Evolutionary conservation across 225 moss, liverwort and hornwort species (phyloP).

Genomic region (Bryum argenteum): DNA sequence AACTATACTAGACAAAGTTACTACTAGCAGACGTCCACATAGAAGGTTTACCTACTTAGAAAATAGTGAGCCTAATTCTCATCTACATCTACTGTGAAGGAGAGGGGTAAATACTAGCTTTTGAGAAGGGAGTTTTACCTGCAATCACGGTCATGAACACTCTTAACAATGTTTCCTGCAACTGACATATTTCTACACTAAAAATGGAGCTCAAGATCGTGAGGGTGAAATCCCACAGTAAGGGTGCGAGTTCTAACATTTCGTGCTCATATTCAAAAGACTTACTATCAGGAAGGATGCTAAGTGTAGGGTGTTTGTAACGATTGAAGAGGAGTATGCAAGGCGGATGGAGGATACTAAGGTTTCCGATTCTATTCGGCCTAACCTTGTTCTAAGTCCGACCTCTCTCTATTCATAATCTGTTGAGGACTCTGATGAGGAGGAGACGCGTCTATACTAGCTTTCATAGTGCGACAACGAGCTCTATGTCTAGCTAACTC

Average conservation of each 20-base stretch:
- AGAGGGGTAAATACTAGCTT: background rate
- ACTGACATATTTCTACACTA: background rate
- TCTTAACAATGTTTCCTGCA: slow-evolving; percentile 15
- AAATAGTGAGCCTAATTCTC: background rate
- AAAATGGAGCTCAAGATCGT: background rate
- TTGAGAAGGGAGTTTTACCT: slow-evolving; percentile 17
- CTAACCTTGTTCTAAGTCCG: slow-evolving; percentile 49
- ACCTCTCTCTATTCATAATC: slow-evolving; percentile 35
- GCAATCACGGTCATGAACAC: slow-evolving; percentile 24
- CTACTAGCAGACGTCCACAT: background rate
- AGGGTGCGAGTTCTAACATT: too few species aligned
- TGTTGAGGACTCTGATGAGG: slow-evolving; percentile 34
- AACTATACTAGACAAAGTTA: background rate
- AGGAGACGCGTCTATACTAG: slow-evolving; percentile 28
- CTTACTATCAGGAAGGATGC: background rate
- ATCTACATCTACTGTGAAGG: slow-evolving; percentile 11
- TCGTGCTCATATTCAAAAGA: background rate
- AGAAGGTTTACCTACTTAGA: background rate
- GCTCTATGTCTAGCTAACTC: slow-evolving; percentile 41
- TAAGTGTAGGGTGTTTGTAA: background rate
- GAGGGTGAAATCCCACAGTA: background rate
- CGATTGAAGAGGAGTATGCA: background rate
- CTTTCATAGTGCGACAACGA: slow-evolving; percentile 44
- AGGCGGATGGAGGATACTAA: background rate
- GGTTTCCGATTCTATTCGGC: background rate